Evolutionary conservation across 805 yeast genomes (phyloP), one percentile per base, ranked within the genome.

Genomic region (Candida odintsovae): DNA sequence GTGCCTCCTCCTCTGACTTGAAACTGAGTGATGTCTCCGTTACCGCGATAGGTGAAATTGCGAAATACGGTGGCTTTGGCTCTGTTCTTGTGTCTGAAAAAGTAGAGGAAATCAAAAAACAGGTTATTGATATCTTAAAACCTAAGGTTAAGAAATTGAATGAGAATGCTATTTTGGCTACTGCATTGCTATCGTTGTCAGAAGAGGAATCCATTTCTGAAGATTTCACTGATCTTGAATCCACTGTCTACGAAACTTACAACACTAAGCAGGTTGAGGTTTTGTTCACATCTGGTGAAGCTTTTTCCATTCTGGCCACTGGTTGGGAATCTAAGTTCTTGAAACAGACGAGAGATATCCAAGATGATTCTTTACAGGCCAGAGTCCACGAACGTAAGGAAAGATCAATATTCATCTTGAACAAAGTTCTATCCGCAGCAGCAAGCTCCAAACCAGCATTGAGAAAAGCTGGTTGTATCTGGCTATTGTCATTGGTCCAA

Each of bases 281-380:
- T 43, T 65, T 84, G 19, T 88, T 92, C 53, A 73, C 89, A 0
- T 75, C 83, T 41, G 97, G 98, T 44, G 98, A 92, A 60, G 90
- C 96, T 0, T 65, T 90, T 18, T 72, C 86, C 22, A 70, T 87
- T 13, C 57, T 85, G 6, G 82, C 87, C 0, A 74, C 80, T 18
- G 96, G 96, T 0, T 85, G 95, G 94, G 62, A 72, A 3, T 82
- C 96, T 1, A 71, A 68, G 25, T 70, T 74, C 13, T 63, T 89
- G 52, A 58, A 61, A 23, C 72, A 76, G 40, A 67, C 73, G 13
- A 56, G 80, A 40, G 95, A 86, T 57, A 68, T 86, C 19, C 75
- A 69, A 43, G 76, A 69, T 13, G 62, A 54, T 6, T 38, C 38
- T 11, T 22, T 51, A 29, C 11, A 44, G 1, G 1, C 42, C 2